Evolutionary conservation across 2,329 filamentous ascomycete genomes (phyloP), one percentile per base, ranked within the genome.

Genomic region (Chrysosporium keratinophilum): DNA sequence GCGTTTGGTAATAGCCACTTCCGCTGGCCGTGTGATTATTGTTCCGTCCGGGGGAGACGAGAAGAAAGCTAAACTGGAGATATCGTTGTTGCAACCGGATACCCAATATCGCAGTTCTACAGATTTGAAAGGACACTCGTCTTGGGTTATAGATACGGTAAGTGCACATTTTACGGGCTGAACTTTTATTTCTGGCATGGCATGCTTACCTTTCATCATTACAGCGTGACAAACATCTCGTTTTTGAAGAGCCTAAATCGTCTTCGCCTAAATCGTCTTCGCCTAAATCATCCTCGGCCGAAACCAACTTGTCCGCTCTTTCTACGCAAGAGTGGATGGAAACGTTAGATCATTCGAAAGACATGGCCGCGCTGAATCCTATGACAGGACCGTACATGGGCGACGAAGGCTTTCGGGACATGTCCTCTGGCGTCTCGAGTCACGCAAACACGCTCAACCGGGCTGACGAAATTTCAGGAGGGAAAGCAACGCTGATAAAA

Each of bases 131-230:
- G 90, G 89, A 23, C 79, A 91, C 71, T 84, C 83, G 28, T 83
- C 87, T 56, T 97, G 89, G 88, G 85, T 85, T 69, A 84, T 97
- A 50, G 89, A 97, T 74, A 94, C 88, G 61, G 93, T 97, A 82
- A 77, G 89, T 78, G 33, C 15, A 33, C 35, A 54, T 62, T 50
- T 57, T 53, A 33, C 41, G 12, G 6, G 5, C 40, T 51, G 12
- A 31, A 2, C 15, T 33, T 33, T 50, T 31, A 50, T 15, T 50
- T 28, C 23, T 17, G 14, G 6, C 3, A 23, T 20, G 14, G 33
- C 17, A 17, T 42, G 23, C 28, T 12, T 51, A 45, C 42, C 14
- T 12, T 23, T 23, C 23, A 7, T 23, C 14, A 12, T 5, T 56
- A 39, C 61, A 95, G 91, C 82, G 82, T 60, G 90, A 95, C 55